Percentiles rank a stretch among this genome's conserved stretches.
phyloP scores from a whole-genome alignment of 108 stramenopile species.

The Hondaea fermentalgiana region DNA sequence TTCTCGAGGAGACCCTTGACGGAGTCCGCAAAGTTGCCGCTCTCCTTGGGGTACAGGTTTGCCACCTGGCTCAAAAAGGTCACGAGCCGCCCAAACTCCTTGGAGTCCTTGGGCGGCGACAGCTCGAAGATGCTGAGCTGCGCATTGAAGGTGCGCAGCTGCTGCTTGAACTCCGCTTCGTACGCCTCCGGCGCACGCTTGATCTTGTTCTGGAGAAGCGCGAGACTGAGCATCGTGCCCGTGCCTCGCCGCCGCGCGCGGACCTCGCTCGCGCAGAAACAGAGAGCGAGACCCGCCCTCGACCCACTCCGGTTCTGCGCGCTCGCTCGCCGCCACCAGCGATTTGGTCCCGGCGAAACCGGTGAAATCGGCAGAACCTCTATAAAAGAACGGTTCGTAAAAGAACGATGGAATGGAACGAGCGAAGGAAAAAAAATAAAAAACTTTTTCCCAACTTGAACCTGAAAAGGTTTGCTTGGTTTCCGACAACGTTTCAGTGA shows the following conservation, averaged over 20 bases:
- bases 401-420: too few species aligned
- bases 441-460: too few species aligned
- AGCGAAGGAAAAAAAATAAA: too few species aligned
- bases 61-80: constrained; percentile 61
- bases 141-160: constrained; percentile 58
- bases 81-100: constrained; percentile 62
- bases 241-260: not conserved
- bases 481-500: too few species aligned
- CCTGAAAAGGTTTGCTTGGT: too few species aligned
- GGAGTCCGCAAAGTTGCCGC: constrained; percentile 61
- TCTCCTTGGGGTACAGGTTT: constrained; percentile 62
- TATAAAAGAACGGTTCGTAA: too few species aligned
- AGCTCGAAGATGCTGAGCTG: constrained; percentile 61
- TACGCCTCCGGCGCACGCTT: constrained; percentile 88
- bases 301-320: not conserved
- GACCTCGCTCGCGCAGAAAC: not conserved
- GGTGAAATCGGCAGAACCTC: too few species aligned
- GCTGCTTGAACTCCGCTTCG: constrained; percentile 83
- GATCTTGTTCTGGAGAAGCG: constrained; percentile 87
- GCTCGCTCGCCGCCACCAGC: not conserved
- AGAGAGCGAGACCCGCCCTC: not conserved
- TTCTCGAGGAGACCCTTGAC: constrained; percentile 67
- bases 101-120: constrained; percentile 57
- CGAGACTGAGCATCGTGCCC: constrained; percentile 29
- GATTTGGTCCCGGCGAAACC: not conserved